phyloP scores from a whole-genome alignment of 108 stramenopile genomes.

The Skeletonema potamos region DNA sequence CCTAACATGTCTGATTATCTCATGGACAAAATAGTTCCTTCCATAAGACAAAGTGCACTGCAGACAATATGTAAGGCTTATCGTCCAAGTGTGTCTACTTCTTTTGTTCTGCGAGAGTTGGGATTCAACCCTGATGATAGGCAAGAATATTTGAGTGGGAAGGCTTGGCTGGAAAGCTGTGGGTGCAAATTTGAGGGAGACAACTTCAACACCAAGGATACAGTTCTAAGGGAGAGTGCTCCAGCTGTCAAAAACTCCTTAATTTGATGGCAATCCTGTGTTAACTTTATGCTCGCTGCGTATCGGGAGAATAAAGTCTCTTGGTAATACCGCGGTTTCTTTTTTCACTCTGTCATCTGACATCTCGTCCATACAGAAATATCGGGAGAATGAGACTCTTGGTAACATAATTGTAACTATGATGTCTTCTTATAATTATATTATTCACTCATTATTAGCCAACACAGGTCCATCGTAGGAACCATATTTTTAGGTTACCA shows the following conservation, averaged over 20 bases:
- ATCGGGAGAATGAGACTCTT: not conserved
- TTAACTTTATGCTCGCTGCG: not conserved
- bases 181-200: slow-evolving; percentile 53
- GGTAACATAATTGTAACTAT: not conserved
- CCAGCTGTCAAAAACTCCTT: slow-evolving; percentile 58
- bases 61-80: slow-evolving; percentile 66
- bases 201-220: slow-evolving; percentile 58
- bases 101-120: slow-evolving; percentile 53
- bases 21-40: slow-evolving; percentile 68
- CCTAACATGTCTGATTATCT: slow-evolving; percentile 65
- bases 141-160: slow-evolving; percentile 31
- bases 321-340: not conserved
- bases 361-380: not conserved
- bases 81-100: slow-evolving; percentile 55
- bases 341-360: not conserved
- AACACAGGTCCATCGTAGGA: no score
- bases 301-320: slow-evolving; percentile 49
- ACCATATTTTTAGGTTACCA: no score
- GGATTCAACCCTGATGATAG: slow-evolving; percentile 51
- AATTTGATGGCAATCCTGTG: slow-evolving; percentile 29
- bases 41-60: slow-evolving; percentile 57
- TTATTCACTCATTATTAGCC: not conserved
- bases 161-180: slow-evolving; percentile 57
- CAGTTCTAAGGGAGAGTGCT: slow-evolving; percentile 47
- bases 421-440: not conserved